Base-by-base conservation (phyloP, 768 basidiomycete genomes). In the Mycena polygramma region DNA sequence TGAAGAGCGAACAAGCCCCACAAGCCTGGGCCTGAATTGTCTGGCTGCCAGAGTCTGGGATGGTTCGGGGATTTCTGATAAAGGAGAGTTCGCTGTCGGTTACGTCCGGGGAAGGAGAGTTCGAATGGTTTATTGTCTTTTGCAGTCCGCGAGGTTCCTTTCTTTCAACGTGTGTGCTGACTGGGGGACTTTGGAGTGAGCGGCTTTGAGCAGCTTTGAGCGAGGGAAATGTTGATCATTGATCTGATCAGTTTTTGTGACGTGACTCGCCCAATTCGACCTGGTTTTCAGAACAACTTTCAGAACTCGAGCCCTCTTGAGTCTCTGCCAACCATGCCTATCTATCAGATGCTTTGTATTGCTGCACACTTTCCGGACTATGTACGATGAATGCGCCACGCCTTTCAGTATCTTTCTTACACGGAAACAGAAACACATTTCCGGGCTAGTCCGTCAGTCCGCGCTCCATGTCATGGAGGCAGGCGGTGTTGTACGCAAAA, bases 291-390 rank as follows among this genome's bases (percentile, higher is more conserved):
- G 30, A 30, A 30, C 30, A 30, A 30, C 41, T 43, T 17, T 43
- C 41, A 43, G 10, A 11, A 2, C 41, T 17, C 13, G 7, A 26
- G 35, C 37, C 26, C 35, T 39, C 57, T 22, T 20, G 19, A 2
- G n/a, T 22, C 19, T n/a, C 2, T 26, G 41, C 30, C 14, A 35
- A 30, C 74, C 26, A 97, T 97, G 95, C 94, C 94, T 7, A 87
- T 96, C 77, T 97, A 97, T 82, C 90, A 95, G 76, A 89, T 97
- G 86, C 76, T 95, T 58, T 95, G 94, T 77, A 94, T 96, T 68
- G 86, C 94, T 0, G 87, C 89, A 6, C 94, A 96, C 78, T 90
- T 90, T 72, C 80, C 82, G 19, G 86, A 92, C 87, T 95, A 92
- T 77, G 94, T 94, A 69, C 62, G 90, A 83, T 13, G 24, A 48